A percentile compares a stretch with the other conserved stretches of the same genome.
phyloP scores from a whole-genome alignment of 2,329 filamentous ascomycete genomes.

The Venturiaceae sp. region DNA sequence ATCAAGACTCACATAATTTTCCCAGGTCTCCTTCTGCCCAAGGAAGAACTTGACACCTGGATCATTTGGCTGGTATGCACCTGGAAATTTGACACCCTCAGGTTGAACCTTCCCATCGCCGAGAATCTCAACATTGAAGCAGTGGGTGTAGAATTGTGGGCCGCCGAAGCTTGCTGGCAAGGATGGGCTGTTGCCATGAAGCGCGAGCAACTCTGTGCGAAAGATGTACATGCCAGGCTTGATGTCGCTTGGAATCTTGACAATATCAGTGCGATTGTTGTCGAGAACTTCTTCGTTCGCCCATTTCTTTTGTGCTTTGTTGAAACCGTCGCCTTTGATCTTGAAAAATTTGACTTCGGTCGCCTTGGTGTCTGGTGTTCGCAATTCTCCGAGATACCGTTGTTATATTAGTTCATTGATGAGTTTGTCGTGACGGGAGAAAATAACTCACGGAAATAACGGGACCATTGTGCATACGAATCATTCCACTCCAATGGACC shows the following conservation, averaged over 20 bases:
- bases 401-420: neutral
- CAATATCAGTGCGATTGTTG: neutral
- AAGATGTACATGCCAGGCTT: slow-evolving; percentile 6
- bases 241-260: slow-evolving; percentile 5
- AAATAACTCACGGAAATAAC: neutral
- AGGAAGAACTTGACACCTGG: neutral
- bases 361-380: neutral
- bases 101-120: slow-evolving; percentile 1
- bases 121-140: slow-evolving; percentile 7
- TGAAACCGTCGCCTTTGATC: slow-evolving; percentile 4
- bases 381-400: neutral
- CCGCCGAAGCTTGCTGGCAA: neutral
- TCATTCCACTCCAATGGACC: slow-evolving; percentile 6
- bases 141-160: slow-evolving; percentile 8
- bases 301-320: slow-evolving; percentile 2
- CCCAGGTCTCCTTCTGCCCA: neutral
- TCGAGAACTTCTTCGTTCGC: slow-evolving; percentile 6
- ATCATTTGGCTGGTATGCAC: slow-evolving; percentile 3
- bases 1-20: neutral
- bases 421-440: neutral
- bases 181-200: neutral
- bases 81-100: slow-evolving; percentile 5
- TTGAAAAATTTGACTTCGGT: slow-evolving; percentile 4
- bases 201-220: slow-evolving; percentile 3
- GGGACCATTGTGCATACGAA: slow-evolving; percentile 5